Conservation (phyloP, 202 grass and related monocot genomes). For the Hordeum pubiflorum region DNA sequence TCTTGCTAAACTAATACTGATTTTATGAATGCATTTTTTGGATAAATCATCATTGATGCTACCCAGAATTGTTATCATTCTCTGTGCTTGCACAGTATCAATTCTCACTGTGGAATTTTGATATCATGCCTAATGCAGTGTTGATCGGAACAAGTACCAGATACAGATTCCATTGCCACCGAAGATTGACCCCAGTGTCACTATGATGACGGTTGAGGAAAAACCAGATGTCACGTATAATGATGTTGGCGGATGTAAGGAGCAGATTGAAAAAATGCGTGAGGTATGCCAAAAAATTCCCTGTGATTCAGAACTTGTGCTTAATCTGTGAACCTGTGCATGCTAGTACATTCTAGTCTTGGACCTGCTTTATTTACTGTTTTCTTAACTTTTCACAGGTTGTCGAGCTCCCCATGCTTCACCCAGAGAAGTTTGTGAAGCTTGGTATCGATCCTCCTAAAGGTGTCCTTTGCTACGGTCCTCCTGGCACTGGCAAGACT, state of each 20-base stretch:
- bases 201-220: slow-evolving; percentile 96
- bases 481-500: slow-evolving; percentile 92
- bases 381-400: slow-evolving; percentile 38
- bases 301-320: not conserved
- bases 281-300: slow-evolving; percentile 39
- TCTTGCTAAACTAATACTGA: not conserved
- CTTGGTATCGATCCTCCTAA: slow-evolving; percentile 91
- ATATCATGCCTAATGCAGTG: slow-evolving; percentile 41
- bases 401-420: slow-evolving; percentile 96
- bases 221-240: slow-evolving; percentile 97
- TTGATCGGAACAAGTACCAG: slow-evolving; percentile 93
- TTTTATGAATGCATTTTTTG: not conserved
- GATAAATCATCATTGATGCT: not conserved
- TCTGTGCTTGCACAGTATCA: not conserved
- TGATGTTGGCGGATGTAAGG: slow-evolving; percentile 90
- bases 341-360: not conserved
- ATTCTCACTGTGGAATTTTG: not conserved
- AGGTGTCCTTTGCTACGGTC: slow-evolving; percentile 88
- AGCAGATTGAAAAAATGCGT: slow-evolving; percentile 95
- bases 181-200: slow-evolving; percentile 93
- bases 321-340: not conserved
- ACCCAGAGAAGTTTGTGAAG: slow-evolving; percentile 98
- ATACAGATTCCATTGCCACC: slow-evolving; percentile 91
- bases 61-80: not conserved
- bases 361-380: not conserved